Conservation (phyloP, 306 rosid genomes). For the peach (Prunus persica) region DNA sequence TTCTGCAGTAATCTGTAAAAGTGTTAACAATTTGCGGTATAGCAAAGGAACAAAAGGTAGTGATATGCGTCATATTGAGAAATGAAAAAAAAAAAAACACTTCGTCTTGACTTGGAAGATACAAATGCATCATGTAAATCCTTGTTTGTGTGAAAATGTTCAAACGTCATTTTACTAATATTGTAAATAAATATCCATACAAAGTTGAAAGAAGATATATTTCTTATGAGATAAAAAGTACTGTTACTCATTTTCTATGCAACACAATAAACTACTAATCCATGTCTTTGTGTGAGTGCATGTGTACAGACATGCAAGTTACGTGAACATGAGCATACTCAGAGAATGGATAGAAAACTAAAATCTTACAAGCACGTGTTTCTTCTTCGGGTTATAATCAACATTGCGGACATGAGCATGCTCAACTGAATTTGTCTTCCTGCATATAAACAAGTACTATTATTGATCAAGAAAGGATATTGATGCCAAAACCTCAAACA, state of each 20-base stretch:
- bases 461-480: background rate
- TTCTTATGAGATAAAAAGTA: background rate
- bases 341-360: slow-evolving; percentile 15
- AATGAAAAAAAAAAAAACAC: background rate
- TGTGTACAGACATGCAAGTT: background rate
- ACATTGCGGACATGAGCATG: slow-evolving; percentile 76
- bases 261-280: background rate
- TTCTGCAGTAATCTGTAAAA: slow-evolving; percentile 75
- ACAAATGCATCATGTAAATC: background rate
- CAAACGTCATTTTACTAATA: background rate
- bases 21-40: slow-evolving; percentile 3
- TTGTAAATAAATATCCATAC: background rate
- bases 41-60: background rate
- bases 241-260: background rate
- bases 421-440: slow-evolving; percentile 76
- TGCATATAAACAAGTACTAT: slow-evolving; percentile 36
- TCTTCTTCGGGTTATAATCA: slow-evolving; percentile 70
- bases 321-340: background rate
- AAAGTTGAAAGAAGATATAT: background rate
- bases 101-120: background rate
- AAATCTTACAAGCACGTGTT: slow-evolving; percentile 74
- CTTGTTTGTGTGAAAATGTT: background rate
- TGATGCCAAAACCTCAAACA: slow-evolving; percentile 8
- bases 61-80: background rate
- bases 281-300: background rate